phyloP scores from a whole-genome alignment of 345 rosid genomes.

The Salix suchowensis region DNA sequence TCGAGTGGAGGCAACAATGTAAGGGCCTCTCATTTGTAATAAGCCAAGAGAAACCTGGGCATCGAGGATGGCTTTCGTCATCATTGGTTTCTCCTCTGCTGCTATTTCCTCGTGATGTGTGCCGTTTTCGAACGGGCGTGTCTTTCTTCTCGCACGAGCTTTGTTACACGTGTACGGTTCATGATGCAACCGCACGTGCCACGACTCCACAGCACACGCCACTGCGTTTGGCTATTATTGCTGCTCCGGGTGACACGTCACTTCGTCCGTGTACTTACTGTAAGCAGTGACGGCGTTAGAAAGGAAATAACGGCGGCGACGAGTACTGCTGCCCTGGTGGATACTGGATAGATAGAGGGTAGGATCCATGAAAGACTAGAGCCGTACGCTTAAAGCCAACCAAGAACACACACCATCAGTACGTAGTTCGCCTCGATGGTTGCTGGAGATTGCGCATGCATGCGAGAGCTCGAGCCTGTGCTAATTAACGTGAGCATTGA shows the following conservation, averaged over 20 bases:
- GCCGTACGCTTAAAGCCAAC: no score
- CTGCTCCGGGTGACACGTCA: not conserved
- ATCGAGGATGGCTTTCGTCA: not conserved
- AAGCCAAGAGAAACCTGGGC: no score
- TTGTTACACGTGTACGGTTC: slow-evolving; percentile 17
- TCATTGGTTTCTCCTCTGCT: slow-evolving; percentile 27
- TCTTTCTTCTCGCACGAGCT: not conserved
- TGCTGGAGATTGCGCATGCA: no score
- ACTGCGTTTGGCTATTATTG: not conserved
- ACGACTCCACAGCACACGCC: not conserved
- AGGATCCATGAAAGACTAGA: no score
- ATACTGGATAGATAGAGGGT: no score
- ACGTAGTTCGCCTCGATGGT: no score
- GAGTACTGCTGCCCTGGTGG: not conserved
- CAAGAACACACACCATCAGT: no score
- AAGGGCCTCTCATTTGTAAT: no score
- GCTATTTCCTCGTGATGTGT: slow-evolving; percentile 1
- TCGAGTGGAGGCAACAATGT: no score
- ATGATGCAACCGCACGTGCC: slow-evolving; percentile 24
- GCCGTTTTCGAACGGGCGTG: slow-evolving; percentile 11
- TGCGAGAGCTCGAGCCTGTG: no score
- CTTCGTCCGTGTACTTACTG: not conserved
- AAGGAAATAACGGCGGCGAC: not conserved
- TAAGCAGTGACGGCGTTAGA: not conserved
- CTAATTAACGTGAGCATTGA: no score